Evolutionary conservation across 2,329 filamentous ascomycete genomes (phyloP).

Genomic region (Aureobasidium sp.): DNA sequence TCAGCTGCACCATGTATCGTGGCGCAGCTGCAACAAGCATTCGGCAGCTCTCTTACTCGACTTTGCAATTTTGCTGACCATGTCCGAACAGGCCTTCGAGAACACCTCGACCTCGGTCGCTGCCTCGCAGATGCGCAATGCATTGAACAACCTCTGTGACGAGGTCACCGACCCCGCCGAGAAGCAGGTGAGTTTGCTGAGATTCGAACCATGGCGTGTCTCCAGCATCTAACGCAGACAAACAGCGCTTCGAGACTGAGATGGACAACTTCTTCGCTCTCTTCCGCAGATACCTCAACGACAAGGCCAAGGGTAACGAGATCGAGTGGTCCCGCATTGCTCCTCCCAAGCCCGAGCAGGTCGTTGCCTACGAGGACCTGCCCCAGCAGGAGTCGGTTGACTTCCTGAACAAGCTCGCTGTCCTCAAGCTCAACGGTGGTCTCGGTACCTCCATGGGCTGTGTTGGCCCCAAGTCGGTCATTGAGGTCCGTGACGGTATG

Average conservation of each 20-base stretch:
- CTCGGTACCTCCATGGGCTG: conserved; percentile 99
- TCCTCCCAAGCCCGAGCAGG: conserved; percentile 85
- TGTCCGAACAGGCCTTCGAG: conserved; percentile 71
- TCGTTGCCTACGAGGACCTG: conserved; percentile 88
- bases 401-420: conserved; percentile 94
- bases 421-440: conserved; percentile 98
- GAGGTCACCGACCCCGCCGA: conserved; percentile 69
- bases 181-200: conserved; percentile 58
- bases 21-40: background rate
- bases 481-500: conserved; percentile 99
- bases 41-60: no score
- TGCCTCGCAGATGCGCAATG: conserved; percentile 98
- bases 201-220: conserved; percentile 16
- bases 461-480: conserved; percentile 98
- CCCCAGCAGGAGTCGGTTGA: conserved; percentile 82
- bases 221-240: conserved; percentile 10
- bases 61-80: background rate
- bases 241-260: conserved; percentile 83
- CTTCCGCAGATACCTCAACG: conserved; percentile 96
- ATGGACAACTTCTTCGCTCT: conserved; percentile 99
- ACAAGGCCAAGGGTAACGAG: conserved; percentile 96
- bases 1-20: background rate
- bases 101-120: conserved; percentile 98
- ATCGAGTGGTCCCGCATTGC: conserved; percentile 96
- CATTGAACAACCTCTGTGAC: conserved; percentile 85